Conservation (phyloP, 2,329 filamentous ascomycete species). For the Pseudogymnoascus sp. region DNA sequence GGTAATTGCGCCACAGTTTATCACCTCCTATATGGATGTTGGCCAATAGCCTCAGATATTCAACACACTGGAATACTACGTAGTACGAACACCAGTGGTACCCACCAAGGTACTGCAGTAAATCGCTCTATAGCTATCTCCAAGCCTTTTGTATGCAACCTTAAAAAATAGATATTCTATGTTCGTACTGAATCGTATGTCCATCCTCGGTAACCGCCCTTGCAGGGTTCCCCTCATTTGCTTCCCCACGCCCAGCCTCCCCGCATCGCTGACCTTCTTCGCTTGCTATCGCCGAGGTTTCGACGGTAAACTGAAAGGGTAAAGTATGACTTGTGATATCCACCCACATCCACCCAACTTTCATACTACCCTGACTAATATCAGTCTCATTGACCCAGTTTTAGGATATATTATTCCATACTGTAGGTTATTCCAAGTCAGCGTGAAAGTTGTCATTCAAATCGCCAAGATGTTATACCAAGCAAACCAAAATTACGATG, state of each 20-base stretch:
- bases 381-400: not conserved
- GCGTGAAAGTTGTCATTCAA: not conserved
- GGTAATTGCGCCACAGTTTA: not conserved
- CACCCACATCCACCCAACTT: not conserved
- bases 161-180: not conserved
- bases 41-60: not conserved
- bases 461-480: conserved; percentile 14
- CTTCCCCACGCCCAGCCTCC: not conserved
- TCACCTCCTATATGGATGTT: not conserved
- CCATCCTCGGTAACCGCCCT: not conserved
- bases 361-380: not conserved
- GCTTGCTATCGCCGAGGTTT: too few species aligned
- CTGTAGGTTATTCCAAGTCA: not conserved
- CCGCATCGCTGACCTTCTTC: not conserved
- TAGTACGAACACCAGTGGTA: not conserved
- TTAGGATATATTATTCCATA: conserved; percentile 1
- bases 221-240: not conserved
- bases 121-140: not conserved
- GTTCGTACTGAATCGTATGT: not conserved
- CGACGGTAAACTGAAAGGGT: too few species aligned
- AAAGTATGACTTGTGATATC: not conserved
- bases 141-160: not conserved
- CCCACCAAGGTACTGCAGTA: not conserved
- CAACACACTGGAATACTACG: not conserved
- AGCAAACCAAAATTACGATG: conserved; percentile 10